phyloP scores from a whole-genome alignment of 164 flowering plant genomes.

The Santalum album region DNA sequence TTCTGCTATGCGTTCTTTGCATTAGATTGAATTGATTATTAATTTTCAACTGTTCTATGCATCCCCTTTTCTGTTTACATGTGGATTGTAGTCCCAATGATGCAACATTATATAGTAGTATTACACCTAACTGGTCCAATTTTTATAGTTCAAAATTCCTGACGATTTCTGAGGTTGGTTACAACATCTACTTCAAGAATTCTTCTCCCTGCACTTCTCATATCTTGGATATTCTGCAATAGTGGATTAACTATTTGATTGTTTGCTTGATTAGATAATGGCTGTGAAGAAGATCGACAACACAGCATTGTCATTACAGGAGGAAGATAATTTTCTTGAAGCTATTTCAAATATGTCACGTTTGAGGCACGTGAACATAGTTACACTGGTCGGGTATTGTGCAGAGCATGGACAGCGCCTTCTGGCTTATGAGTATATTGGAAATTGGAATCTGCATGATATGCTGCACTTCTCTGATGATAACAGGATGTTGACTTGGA shows the following conservation, averaged over 20 bases:
- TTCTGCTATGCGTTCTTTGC: no score
- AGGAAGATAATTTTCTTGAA: constrained; percentile 86
- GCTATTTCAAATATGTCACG: constrained; percentile 92
- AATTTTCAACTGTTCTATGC: no score
- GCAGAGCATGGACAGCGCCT: constrained; percentile 92
- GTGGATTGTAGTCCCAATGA: neutral
- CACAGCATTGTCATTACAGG: constrained; percentile 82
- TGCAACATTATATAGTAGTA: neutral
- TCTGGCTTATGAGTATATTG: constrained; percentile 68
- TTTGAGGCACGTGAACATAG: constrained; percentile 79
- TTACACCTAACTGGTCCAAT: neutral
- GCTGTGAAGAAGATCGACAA: constrained; percentile 86
- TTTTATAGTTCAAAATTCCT: neutral
- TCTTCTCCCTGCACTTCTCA: neutral
- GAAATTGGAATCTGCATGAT: constrained; percentile 79
- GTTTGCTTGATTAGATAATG: constrained; percentile 36
- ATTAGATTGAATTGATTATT: no score
- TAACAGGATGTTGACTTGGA: constrained; percentile 67
- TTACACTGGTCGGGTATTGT: constrained; percentile 66
- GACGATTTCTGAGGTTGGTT: neutral
- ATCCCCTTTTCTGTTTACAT: no score
- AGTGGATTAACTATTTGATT: neutral
- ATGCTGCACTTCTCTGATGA: constrained; percentile 80
- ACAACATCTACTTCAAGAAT: neutral
- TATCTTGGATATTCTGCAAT: neutral